These are phyloP conservation scores for Lachnellula suecica DNA, from an alignment of 2,329 filamentous ascomycete genomes.

Conservation along the genomic window DNA sequence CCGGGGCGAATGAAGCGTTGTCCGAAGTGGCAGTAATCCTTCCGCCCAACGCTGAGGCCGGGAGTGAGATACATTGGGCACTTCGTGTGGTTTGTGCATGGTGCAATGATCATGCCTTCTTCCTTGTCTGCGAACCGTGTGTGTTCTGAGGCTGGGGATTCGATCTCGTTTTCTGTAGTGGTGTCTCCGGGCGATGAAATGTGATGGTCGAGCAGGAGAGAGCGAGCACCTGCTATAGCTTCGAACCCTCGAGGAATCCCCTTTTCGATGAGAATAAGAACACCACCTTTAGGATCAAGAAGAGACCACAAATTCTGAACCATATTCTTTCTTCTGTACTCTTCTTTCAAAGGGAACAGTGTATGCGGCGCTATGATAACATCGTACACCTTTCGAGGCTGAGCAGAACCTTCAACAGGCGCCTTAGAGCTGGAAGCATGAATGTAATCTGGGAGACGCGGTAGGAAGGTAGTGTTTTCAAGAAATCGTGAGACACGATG, in stretches of 20 bases:
- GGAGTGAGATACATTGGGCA: constrained; percentile 86
- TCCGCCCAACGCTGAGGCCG: constrained; percentile 70
- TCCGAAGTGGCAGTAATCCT: constrained; percentile 87
- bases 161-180: constrained; percentile 35
- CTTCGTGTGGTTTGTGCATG: constrained; percentile 83
- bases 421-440: constrained; percentile 61
- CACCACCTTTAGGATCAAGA: constrained; percentile 78
- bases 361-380: constrained; percentile 87
- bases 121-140: constrained; percentile 44
- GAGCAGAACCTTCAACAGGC: constrained; percentile 54
- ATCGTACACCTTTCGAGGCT: constrained; percentile 77
- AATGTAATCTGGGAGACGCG: constrained; percentile 84
- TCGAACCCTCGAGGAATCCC: constrained; percentile 91
- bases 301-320: constrained; percentile 89
- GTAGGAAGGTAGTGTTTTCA: constrained; percentile 88
- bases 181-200: constrained; percentile 62
- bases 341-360: constrained; percentile 73
- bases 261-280: constrained; percentile 87
- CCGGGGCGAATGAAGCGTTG: constrained; percentile 84
- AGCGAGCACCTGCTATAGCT: constrained; percentile 79
- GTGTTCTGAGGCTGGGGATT: constrained; percentile 22
- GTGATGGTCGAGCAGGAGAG: constrained; percentile 73
- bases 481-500: constrained; percentile 74
- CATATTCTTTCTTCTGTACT: constrained; percentile 73
- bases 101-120: constrained; percentile 64